Evolutionary conservation across 306 rosid genomes (phyloP), one percentile per base, ranked within the genome.

Genomic region (Dalbergia cultrata): DNA sequence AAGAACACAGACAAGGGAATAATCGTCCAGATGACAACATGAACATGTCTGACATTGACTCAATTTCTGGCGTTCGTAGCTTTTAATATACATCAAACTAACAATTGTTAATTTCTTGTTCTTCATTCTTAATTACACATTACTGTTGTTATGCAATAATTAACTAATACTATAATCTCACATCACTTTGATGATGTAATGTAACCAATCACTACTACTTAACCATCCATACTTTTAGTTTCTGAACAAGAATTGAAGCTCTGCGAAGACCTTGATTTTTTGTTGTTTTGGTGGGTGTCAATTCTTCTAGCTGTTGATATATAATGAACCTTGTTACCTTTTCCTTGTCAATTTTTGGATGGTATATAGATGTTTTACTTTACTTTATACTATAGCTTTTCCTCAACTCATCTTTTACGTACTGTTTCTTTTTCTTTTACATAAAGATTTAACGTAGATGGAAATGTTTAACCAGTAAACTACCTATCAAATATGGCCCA

Each of bases 11-110:
- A 79, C 85, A 86, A 85, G 84, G 85, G 88, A 81, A 87, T 85
- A 87, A 85, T 84, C 86, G 87, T 82, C 87, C 88, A 18, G 21
- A 84, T 82, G 82, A 84, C 72, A 84, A 80, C 82, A 77, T 80
- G 80, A 19, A 49, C 54, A 74, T 41, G 74, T 68, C 69, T 78
- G 80, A 49, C 21, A 77, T 70, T 81, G 83, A 50, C 80, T 82
- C 70, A 61, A 81, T 84, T 70, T 79, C 74, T 64, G 26, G 9
- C 84, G 85, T 85, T 81, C 82, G 76, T 74, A 73, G 52, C 63
- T 59, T 78, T 79, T 50, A 22, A 22, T 22, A 22, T 22, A 22
- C 26, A 22, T 22, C 26, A 22, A 26, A 26, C 31, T 26, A 26
- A 26, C 62, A 79, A 6, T 59, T 77, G 31, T 1, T 26, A 26